Conservation (phyloP, 768 basidiomycete species). For the Nidularia sp. region DNA sequence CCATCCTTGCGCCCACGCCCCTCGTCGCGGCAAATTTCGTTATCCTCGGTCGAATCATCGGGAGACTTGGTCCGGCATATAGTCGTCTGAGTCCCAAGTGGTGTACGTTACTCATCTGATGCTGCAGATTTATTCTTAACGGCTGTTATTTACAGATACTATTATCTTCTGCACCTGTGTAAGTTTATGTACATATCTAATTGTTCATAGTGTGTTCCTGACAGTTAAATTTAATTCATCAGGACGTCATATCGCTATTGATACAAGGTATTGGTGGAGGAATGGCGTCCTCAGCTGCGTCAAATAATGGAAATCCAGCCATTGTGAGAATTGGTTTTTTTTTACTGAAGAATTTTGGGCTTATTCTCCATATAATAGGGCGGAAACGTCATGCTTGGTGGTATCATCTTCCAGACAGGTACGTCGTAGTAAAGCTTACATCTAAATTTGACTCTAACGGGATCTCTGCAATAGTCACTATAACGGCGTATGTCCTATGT, state of each 20-base stretch:
- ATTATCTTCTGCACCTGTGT: constrained; percentile 36
- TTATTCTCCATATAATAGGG: constrained; percentile 23
- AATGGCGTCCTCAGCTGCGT: constrained; percentile 27
- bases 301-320: constrained; percentile 8
- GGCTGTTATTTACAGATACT: constrained; percentile 24
- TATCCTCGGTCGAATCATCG: constrained; percentile 46
- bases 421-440: not conserved
- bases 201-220: not conserved
- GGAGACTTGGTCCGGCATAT: constrained; percentile 37
- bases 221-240: too few relatives aligned
- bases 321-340: constrained; percentile 1
- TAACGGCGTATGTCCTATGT: constrained; percentile 33
- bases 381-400: constrained; percentile 46
- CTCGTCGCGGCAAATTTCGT: constrained; percentile 59
- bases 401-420: constrained; percentile 46
- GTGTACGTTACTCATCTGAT: constrained; percentile 26
- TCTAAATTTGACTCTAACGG: not conserved
- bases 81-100: constrained; percentile 37
- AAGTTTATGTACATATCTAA: not conserved
- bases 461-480: constrained; percentile 25
- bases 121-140: not conserved
- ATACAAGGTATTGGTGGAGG: constrained; percentile 58
- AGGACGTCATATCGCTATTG: constrained; percentile 47
- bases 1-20: constrained; percentile 56
- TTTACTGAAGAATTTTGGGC: not conserved